Evolutionary conservation across 2,329 filamentous ascomycete species (phyloP).

Genomic region (Colletotrichum kahawae): DNA sequence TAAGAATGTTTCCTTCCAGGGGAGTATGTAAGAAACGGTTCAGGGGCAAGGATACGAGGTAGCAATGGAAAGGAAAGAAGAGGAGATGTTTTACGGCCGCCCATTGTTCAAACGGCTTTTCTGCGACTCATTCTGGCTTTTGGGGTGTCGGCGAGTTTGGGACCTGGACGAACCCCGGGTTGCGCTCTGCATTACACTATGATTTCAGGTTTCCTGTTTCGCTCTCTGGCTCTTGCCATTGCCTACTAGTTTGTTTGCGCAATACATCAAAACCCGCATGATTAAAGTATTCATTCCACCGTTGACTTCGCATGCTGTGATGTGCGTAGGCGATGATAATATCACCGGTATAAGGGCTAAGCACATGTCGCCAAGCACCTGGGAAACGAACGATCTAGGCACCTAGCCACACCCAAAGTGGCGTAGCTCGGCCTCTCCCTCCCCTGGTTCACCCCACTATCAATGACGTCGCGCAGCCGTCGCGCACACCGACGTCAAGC

Average conservation of each 20-base stretch:
- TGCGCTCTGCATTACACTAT: slow-evolving; percentile 15
- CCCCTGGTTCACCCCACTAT: slow-evolving; percentile 10
- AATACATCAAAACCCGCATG: slow-evolving; percentile 11
- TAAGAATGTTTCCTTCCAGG: neutral
- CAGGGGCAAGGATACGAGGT: neutral
- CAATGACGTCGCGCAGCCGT: slow-evolving; percentile 13
- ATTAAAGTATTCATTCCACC: neutral
- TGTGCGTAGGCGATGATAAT: neutral
- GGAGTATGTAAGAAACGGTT: neutral
- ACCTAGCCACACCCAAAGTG: slow-evolving; percentile 19
- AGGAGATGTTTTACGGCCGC: slow-evolving; percentile 1
- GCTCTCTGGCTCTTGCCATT: slow-evolving; percentile 4
- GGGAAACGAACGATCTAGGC: neutral
- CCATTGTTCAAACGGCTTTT: slow-evolving; percentile 15
- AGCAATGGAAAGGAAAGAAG: slow-evolving; percentile 10
- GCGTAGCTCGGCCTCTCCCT: neutral
- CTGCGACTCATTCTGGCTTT: slow-evolving; percentile 15
- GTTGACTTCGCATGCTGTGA: neutral
- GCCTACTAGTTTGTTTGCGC: slow-evolving; percentile 15
- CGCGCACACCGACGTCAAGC: slow-evolving; percentile 13
- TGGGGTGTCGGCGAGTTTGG: slow-evolving; percentile 21
- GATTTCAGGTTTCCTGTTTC: slow-evolving; percentile 19
- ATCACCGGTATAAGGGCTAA: neutral
- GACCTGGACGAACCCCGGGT: slow-evolving; percentile 5
- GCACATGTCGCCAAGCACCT: slow-evolving; percentile 12